Base-by-base conservation (phyloP, 148 eudicot species). In the Chenopodium suecicum region DNA sequence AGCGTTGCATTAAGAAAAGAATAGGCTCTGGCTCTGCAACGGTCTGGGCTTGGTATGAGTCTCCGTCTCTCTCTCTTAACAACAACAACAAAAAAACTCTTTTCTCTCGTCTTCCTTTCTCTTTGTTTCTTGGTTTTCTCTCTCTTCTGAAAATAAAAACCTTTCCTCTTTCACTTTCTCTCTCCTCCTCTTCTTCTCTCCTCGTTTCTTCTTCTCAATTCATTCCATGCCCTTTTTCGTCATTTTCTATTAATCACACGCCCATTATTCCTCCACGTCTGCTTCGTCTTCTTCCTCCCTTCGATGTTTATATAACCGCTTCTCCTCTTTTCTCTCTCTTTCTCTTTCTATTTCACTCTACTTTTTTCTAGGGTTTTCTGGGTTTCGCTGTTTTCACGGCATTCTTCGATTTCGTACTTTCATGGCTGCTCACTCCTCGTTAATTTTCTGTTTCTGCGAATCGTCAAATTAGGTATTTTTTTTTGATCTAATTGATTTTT, bases 331-430 rank as follows among this genome's bases (percentile, higher is more conserved):
- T 50, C 37, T 34, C n/a, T 9, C 31, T 69, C 16, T 46, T 69
- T 56, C 62, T 77, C 23, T 16, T 17, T 56, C 62, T 17, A 17
- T 3, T 17, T 52, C 31, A 4, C 62, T 56, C 62, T 17, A 56
- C 22, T 17, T 52, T 73, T 75, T 75, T 86, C 88, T 87, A 87
- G 93, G 90, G 91, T 90, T 90, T 86, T 47, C 76, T 0, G 62
- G 47, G 62, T 74, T 78, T 75, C 52, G 52, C 0, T 25, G 6
- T 7, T 37, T 11, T 27, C 4, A 9, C 74, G 10, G 65, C 65
- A 7, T 27, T 64, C 22, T 54, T 44, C 19, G 4, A 41, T 12
- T 52, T 6, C 52, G 11, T 58, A 44, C 77, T 60, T 75, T 50
- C 19, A 52, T 74, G 25, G 76, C 80, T 75, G 77, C 75, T 79